Evolutionary conservation across 164 flowering plant genomes (phyloP).

Genomic region (Vitis cinerea): DNA sequence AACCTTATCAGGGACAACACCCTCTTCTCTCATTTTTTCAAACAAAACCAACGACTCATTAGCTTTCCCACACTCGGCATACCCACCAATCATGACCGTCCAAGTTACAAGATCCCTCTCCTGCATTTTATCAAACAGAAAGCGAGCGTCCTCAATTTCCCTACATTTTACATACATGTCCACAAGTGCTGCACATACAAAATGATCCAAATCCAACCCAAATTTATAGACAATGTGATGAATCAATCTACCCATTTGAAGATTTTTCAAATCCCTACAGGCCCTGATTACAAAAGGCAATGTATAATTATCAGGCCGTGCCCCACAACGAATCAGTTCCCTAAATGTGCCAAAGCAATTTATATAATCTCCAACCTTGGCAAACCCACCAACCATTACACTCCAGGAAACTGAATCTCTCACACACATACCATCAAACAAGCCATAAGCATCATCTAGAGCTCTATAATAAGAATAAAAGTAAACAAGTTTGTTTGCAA

Average conservation of each 20-base stretch:
- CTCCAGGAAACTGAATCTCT: conserved; percentile 47
- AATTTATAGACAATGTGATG: conserved; percentile 35
- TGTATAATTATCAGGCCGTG: conserved; percentile 35
- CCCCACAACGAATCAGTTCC: conserved; percentile 34
- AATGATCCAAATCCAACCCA: conserved; percentile 37
- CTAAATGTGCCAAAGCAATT: conserved; percentile 39
- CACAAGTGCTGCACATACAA: conserved; percentile 42
- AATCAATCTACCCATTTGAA: conserved; percentile 35
- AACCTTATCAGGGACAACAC: conserved; percentile 46
- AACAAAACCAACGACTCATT: conserved; percentile 46
- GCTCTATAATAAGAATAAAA: conserved; percentile 30
- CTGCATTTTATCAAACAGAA: conserved; percentile 48
- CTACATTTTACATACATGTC: conserved; percentile 52
- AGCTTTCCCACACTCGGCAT: conserved; percentile 46
- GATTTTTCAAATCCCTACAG: conserved; percentile 32
- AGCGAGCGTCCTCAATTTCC: conserved; percentile 37
- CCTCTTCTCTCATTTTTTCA: conserved; percentile 46
- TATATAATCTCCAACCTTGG: conserved; percentile 41
- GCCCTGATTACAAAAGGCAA: conserved; percentile 48
- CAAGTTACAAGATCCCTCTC: conserved; percentile 48
- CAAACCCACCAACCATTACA: conserved; percentile 52
- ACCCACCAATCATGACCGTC: conserved; percentile 59
- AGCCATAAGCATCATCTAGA: conserved; percentile 25
- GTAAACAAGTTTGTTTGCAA: conserved; percentile 51
- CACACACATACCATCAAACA: conserved; percentile 38